These are phyloP conservation scores for Fusarium odoratissimum DNA, from an alignment of 2,329 filamentous ascomycete species.

Conservation along the genomic window DNA sequence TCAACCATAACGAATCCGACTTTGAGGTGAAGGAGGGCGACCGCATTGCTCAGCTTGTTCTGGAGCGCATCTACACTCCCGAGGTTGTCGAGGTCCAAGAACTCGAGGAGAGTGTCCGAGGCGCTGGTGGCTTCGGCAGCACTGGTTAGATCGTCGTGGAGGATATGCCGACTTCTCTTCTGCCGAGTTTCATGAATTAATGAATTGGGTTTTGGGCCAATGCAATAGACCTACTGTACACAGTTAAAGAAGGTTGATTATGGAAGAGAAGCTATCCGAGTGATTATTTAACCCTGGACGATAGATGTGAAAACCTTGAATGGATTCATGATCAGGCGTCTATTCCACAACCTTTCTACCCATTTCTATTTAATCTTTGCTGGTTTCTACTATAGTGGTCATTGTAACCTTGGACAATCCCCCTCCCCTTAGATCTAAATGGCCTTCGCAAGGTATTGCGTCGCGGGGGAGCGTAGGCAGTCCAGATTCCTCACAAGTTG, in stretches of 20 bases:
- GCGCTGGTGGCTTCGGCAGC: constrained; percentile 91
- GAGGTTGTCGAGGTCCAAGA: constrained; percentile 90
- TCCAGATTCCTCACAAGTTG: constrained; percentile 80
- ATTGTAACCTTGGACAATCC: neutral
- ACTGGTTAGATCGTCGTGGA: constrained; percentile 65
- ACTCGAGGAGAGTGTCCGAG: constrained; percentile 89
- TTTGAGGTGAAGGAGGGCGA: constrained; percentile 88
- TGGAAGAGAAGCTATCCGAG: neutral
- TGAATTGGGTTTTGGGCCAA: constrained; percentile 4
- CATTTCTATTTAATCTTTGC: constrained; percentile 29
- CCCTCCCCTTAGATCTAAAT: constrained; percentile 49
- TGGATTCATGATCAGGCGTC: constrained; percentile 3
- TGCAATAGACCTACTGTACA: constrained; percentile 1
- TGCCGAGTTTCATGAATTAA: constrained; percentile 22
- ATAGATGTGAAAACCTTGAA: neutral
- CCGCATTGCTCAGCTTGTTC: constrained; percentile 89
- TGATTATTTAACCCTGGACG: neutral
- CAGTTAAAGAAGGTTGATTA: neutral
- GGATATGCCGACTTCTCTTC: constrained; percentile 1
- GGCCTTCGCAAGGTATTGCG: constrained; percentile 70
- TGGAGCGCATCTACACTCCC: constrained; percentile 95
- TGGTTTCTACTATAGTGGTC: constrained; percentile 20
- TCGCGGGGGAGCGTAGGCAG: constrained; percentile 73
- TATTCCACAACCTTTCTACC: constrained; percentile 11
- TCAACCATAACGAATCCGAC: constrained; percentile 88